Percentiles rank a stretch among this genome's conserved stretches.
These are phyloP conservation scores for Paecilomyces variotii DNA, from an alignment of 2,329 filamentous ascomycete species.

Conservation along the genomic window DNA sequence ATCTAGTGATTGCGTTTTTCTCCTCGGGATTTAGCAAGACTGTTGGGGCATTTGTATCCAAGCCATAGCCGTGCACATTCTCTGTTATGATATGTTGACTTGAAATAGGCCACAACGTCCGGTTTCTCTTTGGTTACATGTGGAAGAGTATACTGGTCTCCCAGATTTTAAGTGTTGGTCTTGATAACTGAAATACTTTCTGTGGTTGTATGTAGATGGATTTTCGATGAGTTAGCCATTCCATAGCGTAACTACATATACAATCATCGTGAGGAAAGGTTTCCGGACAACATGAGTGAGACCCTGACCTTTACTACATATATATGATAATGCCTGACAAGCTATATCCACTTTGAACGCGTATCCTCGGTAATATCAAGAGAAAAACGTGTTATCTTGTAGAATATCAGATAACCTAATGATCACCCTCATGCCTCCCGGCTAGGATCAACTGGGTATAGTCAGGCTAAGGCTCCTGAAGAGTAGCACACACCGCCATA, in stretches of 20 bases:
- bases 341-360: background rate
- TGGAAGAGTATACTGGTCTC: background rate
- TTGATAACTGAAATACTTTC: too few species aligned
- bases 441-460: background rate
- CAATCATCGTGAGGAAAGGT: background rate
- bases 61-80: background rate
- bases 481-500: background rate
- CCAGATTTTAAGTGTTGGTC: too few species aligned
- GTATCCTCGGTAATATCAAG: background rate
- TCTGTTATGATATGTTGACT: background rate
- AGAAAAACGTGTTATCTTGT: background rate
- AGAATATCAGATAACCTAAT: background rate
- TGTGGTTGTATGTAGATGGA: too few species aligned
- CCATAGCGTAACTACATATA: too few species aligned
- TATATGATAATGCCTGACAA: too few species aligned
- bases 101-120: background rate
- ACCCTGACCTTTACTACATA: too few species aligned
- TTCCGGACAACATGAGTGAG: too few species aligned
- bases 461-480: background rate
- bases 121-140: background rate
- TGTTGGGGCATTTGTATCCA: background rate
- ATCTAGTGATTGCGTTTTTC: background rate
- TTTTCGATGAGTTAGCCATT: too few species aligned
- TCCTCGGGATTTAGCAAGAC: background rate
- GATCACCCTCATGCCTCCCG: background rate